Percentiles rank a stretch among this genome's conserved stretches.
These are phyloP conservation scores for Boletus subparvulus DNA, from an alignment of 768 basidiomycete genomes.

Conservation along the genomic window DNA sequence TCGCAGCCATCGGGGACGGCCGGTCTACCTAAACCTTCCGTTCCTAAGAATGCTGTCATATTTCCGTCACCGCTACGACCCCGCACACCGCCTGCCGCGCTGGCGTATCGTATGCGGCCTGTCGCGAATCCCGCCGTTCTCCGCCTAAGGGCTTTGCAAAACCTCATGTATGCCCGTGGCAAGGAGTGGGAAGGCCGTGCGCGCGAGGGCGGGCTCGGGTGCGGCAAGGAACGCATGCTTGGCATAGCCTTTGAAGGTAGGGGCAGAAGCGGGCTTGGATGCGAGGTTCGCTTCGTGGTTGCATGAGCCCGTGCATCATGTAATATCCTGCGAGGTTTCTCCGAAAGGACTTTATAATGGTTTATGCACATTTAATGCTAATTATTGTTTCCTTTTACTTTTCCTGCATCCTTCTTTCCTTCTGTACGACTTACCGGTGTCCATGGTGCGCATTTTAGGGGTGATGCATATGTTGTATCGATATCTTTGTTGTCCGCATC, in stretches of 20 bases:
- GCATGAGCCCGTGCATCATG: constrained; percentile 16
- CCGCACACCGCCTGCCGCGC: constrained; percentile 29
- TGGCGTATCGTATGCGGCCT: constrained; percentile 51
- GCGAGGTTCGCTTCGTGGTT: constrained; percentile 39
- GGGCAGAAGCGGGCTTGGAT: constrained; percentile 51
- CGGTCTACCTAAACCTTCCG: constrained; percentile 24
- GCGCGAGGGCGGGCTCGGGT: constrained; percentile 49
- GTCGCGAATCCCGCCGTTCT: constrained; percentile 61
- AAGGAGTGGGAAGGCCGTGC: constrained; percentile 48
- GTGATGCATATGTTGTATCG: constrained; percentile 24
- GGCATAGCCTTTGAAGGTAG: constrained; percentile 61
- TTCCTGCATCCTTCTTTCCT: not conserved
- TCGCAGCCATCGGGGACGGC: constrained; percentile 34
- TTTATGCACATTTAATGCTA: constrained; percentile 35
- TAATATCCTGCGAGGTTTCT: constrained; percentile 8
- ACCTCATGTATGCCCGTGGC: constrained; percentile 46
- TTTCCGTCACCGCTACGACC: constrained; percentile 45
- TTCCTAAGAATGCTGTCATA: constrained; percentile 39
- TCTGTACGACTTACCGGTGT: constrained; percentile 6
- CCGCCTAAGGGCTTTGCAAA: constrained; percentile 60
- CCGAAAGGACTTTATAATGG: constrained; percentile 27
- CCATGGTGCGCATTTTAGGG: constrained; percentile 4
- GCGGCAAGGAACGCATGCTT: constrained; percentile 57
- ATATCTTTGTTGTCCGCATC: constrained; percentile 23
- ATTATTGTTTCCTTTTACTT: constrained; percentile 15